Base-by-base conservation (phyloP, 495 filamentous ascomycete species). In the Lasiosphaeria hispida region DNA sequence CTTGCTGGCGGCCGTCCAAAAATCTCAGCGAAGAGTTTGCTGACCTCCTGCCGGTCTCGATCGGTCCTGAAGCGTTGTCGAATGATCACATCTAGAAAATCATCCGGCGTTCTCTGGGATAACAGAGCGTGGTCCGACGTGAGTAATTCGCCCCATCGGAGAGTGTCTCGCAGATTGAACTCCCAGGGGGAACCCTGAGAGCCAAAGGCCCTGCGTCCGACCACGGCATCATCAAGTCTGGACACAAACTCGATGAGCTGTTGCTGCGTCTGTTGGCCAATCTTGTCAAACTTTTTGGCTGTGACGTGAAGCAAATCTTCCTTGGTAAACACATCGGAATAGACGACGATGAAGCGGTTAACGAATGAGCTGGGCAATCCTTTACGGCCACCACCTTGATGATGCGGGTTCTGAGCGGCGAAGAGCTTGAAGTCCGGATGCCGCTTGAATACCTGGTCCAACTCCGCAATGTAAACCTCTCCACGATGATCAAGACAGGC, bases 401-500 rank as follows among this genome's bases (percentile, higher is more conserved):
- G 90, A 73, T 97, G 93, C 14, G 95, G 95, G 64, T 99, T 99
- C 68, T 99, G 95, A 0, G 95, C 91, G 15, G 95, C 95, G 67
- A 99, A 99, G 5, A 97, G 83, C 44, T 87, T 84, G 67, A 97
- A 97, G 54, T 95, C 75, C 0, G 90, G 86, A 69, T 97, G 92
- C 18, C 89, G 83, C 62, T 86, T 87, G 72, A 99, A 99, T 7
- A 87, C 91, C 57, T 92, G 92, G 62, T 96, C 92, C 9, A 99
- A 80, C 65, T 99, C 95, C 0, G 95, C 86, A 59, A 99, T 86
- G 61, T 96, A 99, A 1, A 96, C 90, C 71, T 96, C 91, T 58
- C 94, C 94, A 67, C 95, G 87, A 67, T 99, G 95, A 75, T 99
- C 95, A 19, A 99, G 79, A 75, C 95, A 97, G 13, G 94, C 92